These are phyloP conservation scores for Pilasporangium apinafurcum DNA, from an alignment of 352 stramenopile species.

Conservation along the genomic window DNA sequence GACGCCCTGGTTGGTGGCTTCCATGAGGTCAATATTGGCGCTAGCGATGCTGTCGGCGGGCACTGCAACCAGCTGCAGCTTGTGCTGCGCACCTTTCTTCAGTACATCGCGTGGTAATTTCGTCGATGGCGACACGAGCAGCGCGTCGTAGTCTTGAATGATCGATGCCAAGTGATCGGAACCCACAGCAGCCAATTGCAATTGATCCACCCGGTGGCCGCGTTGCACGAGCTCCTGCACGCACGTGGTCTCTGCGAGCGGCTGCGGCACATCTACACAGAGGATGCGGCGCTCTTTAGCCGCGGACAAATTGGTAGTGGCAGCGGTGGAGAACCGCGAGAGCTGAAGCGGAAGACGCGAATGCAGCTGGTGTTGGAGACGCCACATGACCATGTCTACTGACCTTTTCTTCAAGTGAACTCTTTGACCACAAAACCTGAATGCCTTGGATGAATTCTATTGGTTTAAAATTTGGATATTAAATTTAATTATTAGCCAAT, in stretches of 20 bases:
- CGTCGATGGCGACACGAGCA: slow-evolving; percentile 47
- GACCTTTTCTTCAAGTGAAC: no score
- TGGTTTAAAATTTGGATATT: no score
- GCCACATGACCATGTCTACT: no score
- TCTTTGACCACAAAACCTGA: no score
- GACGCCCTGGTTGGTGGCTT: slow-evolving; percentile 66
- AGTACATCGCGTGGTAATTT: slow-evolving; percentile 38
- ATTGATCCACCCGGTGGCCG: slow-evolving; percentile 54
- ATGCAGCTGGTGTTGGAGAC: not conserved
- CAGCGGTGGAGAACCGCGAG: slow-evolving; percentile 8
- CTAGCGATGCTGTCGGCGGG: slow-evolving; percentile 51
- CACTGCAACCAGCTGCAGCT: slow-evolving; percentile 51
- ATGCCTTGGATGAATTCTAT: no score
- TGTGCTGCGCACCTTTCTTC: slow-evolving; percentile 24
- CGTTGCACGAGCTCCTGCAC: slow-evolving; percentile 69
- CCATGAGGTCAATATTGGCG: slow-evolving; percentile 60
- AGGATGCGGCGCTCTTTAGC: slow-evolving; percentile 34
- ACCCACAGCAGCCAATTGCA: slow-evolving; percentile 22
- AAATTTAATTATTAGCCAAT: no score
- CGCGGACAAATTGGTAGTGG: no score
- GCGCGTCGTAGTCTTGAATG: slow-evolving; percentile 49
- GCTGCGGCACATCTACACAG: slow-evolving; percentile 49
- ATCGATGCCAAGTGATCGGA: slow-evolving; percentile 21
- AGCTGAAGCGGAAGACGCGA: not conserved
- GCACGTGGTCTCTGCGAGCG: slow-evolving; percentile 39